phyloP scores from a whole-genome alignment of 306 rosid genomes.

The Prunus davidiana region DNA sequence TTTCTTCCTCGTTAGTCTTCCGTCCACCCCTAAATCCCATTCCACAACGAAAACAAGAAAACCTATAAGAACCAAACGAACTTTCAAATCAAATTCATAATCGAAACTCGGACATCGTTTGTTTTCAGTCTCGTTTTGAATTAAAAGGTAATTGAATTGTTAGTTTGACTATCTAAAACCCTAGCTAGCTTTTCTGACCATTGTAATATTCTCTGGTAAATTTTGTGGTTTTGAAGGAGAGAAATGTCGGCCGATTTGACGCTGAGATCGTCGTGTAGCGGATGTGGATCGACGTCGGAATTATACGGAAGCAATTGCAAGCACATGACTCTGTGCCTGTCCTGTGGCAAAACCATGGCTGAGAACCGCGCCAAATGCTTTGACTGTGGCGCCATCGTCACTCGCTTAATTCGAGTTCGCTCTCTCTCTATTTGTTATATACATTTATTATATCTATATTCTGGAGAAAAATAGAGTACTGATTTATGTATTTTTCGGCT shows the following conservation, averaged over 20 bases:
- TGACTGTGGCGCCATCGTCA: slow-evolving; percentile 67
- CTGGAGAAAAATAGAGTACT: not conserved
- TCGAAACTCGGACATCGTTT: not conserved
- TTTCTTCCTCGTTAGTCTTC: not conserved
- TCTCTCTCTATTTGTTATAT: not conserved
- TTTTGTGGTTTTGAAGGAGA: slow-evolving; percentile 9
- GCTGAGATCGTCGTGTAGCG: slow-evolving; percentile 63
- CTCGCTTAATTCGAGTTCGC: slow-evolving; percentile 83
- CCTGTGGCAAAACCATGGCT: slow-evolving; percentile 85
- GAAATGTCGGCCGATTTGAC: slow-evolving; percentile 57
- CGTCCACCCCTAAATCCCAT: not conserved
- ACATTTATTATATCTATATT: not conserved
- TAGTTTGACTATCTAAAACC: not conserved
- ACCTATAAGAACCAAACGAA: not conserved
- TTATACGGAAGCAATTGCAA: slow-evolving; percentile 95
- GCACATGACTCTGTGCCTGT: slow-evolving; percentile 83
- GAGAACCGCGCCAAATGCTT: slow-evolving; percentile 64
- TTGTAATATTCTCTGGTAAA: not conserved
- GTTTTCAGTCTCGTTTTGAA: too few species aligned
- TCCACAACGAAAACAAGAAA: not conserved
- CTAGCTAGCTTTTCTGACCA: not conserved
- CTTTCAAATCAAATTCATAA: not conserved
- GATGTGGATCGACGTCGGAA: slow-evolving; percentile 74
- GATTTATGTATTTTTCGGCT: slow-evolving; percentile 6
- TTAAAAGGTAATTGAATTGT: slow-evolving; percentile 1